A percentile compares a stretch with the other conserved stretches of the same genome.
These are phyloP conservation scores for Colletotrichum tamarilloi DNA, from an alignment of 2,329 filamentous ascomycete genomes.

Conservation along the genomic window DNA sequence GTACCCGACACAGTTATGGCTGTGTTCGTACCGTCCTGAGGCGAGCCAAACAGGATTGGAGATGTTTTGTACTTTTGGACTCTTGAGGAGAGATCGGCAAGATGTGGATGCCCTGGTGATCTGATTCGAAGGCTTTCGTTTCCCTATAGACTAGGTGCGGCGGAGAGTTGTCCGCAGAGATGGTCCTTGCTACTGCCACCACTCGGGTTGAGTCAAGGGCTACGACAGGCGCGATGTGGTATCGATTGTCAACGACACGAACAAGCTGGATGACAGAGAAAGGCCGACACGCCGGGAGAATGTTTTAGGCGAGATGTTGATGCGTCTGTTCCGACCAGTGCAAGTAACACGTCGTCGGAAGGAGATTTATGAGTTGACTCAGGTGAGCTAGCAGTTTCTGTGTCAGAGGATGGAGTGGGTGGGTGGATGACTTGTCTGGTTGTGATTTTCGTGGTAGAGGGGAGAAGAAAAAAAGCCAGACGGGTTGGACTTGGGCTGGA, in stretches of 20 bases:
- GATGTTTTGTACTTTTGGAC: not conserved
- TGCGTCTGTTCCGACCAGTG: not conserved
- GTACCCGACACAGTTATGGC: not conserved
- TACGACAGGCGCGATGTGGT: not conserved
- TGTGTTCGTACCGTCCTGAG: not conserved
- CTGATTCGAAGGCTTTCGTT: not conserved
- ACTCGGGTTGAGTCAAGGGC: slow-evolving; percentile 4
- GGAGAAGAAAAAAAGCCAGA: not conserved
- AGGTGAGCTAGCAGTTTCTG: not conserved
- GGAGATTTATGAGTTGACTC: slow-evolving; percentile 22
- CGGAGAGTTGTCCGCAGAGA: slow-evolving; percentile 17
- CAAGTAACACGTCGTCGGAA: not conserved
- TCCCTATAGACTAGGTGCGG: not conserved
- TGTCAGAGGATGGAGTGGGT: slow-evolving; percentile 7
- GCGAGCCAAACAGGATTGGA: slow-evolving; percentile 8
- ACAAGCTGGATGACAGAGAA: not conserved
- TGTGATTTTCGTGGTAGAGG: not conserved
- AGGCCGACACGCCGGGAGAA: not conserved
- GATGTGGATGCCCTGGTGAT: slow-evolving; percentile 19
- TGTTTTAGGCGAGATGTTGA: not conserved
- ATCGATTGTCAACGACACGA: not conserved
- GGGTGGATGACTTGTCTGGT: not conserved
- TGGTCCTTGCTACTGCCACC: slow-evolving; percentile 4
- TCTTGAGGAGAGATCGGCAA: slow-evolving; percentile 14
- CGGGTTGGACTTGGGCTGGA: not conserved